Base-by-base conservation (phyloP, 148 eudicot species). In the Limonium bicolor region DNA sequence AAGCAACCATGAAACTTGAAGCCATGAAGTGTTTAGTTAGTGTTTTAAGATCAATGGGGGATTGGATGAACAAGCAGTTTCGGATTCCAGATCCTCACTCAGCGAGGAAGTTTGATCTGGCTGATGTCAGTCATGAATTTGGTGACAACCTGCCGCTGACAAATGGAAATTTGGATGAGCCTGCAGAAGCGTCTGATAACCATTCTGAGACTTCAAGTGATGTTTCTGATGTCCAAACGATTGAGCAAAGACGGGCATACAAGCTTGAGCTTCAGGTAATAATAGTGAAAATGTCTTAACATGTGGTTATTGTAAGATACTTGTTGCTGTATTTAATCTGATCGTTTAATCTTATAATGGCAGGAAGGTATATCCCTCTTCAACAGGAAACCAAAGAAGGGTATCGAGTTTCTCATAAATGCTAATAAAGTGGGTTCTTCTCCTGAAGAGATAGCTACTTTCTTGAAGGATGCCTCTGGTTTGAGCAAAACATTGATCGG, bases 311-410 rank as follows among this genome's bases (percentile, higher is more conserved):
- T 36, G 4, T 28, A 20, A 28, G 30, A 22, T 48, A 48, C 36
- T 38, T 20, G 17, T 20, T 44, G 28, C n/a, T 56, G 32, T 23
- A 23, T 35, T 17, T 25, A 2, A 27, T 32, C 44, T 26, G 11
- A 31, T 50, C 20, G 46, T 46, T 64, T 73, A 51, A 63, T 73
- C 21, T 62, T 16, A 54, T 51, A 53, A 45, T 81, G 76, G 69
- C 99, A 92, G 99, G 99, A 92, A 78, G 99, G 99, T 68, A 82
- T 92, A 58, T 85, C 99, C 51, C 74, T 85, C 56, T 92, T 92
- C 50, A 92, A 92, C 53, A 73, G 75, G 61, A 92, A 92, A 56
- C 99, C 99, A 20, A 92, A 78, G 63, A 81, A 78, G 55, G 99
- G 99, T 36, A 85, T 92, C 20, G 94, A 92, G 22, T 92, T 92